Evolutionary conservation across 73 alveolate species (phyloP).

Genomic region (Tetrahymena thermophila): DNA sequence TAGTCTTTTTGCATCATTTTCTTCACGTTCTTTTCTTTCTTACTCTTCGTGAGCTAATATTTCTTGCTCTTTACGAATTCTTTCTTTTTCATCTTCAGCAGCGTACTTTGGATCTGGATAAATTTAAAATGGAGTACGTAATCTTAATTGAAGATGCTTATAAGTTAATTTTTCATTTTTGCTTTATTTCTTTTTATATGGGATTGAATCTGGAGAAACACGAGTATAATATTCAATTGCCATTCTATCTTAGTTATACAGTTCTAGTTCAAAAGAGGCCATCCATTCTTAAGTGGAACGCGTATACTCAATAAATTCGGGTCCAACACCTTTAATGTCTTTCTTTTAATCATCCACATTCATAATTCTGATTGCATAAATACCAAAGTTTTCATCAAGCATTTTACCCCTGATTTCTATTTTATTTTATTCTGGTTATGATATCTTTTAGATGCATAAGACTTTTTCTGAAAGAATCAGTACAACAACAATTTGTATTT

Average conservation of each 20-base stretch:
- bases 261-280: constrained; percentile 48
- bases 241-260: constrained; percentile 66
- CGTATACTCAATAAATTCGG: constrained; percentile 61
- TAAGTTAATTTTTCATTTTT: constrained; percentile 73
- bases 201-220: constrained; percentile 84
- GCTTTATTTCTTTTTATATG: constrained; percentile 72
- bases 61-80: constrained; percentile 64
- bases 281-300: constrained; percentile 47
- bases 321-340: constrained; percentile 71
- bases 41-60: constrained; percentile 55
- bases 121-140: constrained; percentile 76
- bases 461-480: constrained; percentile 72
- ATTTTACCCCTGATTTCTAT: constrained; percentile 85
- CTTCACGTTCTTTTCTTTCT: constrained; percentile 70
- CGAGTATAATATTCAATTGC: constrained; percentile 83
- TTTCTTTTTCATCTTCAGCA: constrained; percentile 83
- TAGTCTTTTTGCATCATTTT: constrained; percentile 67
- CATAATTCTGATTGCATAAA: constrained; percentile 90
- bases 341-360: constrained; percentile 60
- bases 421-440: constrained; percentile 72
- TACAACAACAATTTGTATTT: constrained; percentile 78
- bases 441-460: constrained; percentile 49
- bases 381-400: constrained; percentile 85
- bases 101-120: constrained; percentile 90
- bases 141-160: constrained; percentile 75